A percentile compares a stretch with the other conserved stretches of the same genome.
Evolutionary conservation across 352 stramenopile genomes (phyloP).

Genomic region (Phytophthora parvispora): DNA sequence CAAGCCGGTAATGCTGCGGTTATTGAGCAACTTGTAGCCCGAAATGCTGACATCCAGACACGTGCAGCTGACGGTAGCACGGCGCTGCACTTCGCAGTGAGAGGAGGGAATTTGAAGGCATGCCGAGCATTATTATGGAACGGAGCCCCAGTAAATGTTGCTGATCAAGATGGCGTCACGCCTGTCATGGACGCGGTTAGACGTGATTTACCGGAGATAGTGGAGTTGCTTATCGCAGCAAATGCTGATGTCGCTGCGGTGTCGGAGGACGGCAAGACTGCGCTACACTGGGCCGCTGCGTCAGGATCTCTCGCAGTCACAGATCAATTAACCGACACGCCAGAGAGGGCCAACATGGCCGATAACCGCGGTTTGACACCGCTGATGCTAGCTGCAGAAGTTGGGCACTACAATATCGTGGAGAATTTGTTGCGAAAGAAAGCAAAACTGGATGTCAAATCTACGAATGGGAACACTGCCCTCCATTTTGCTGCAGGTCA

Average conservation of each 20-base stretch:
- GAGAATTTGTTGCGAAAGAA: background rate
- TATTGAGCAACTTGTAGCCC: background rate
- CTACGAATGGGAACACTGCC: background rate
- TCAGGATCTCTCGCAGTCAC: background rate
- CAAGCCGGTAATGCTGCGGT: background rate
- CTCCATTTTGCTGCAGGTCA: background rate
- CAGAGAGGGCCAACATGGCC: background rate
- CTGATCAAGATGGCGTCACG: background rate
- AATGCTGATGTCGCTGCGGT: background rate
- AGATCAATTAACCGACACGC: background rate
- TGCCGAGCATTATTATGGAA: background rate
- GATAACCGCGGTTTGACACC: background rate
- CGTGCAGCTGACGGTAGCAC: background rate
- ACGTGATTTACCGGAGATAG: background rate
- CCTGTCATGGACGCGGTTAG: background rate
- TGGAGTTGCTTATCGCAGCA: background rate
- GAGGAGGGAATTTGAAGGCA: background rate
- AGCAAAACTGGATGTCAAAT: background rate
- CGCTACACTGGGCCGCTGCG: background rate
- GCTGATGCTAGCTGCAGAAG: slow-evolving; percentile 1
- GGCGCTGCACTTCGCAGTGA: background rate
- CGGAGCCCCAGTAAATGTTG: background rate
- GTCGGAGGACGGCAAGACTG: background rate
- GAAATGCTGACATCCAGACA: background rate
- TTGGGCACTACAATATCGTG: background rate